These are phyloP conservation scores for Limnanthes douglasii DNA, from an alignment of 345 rosid species.

Conservation along the genomic window DNA sequence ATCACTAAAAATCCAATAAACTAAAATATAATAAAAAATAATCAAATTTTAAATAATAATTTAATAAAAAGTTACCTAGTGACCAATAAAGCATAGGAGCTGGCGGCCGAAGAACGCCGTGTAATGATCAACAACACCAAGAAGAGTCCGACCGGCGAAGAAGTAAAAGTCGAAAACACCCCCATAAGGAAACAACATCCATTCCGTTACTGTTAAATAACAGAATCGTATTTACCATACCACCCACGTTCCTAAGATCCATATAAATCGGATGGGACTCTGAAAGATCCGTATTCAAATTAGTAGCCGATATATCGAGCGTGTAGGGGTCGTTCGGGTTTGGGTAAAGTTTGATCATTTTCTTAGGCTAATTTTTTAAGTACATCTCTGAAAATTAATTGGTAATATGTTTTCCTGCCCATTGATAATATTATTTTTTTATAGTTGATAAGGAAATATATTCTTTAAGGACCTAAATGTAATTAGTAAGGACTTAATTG, in stretches of 20 bases:
- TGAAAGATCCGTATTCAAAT: conserved; percentile 73
- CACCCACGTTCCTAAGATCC: conserved; percentile 84
- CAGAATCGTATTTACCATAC: conserved; percentile 65
- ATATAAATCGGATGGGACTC: conserved; percentile 92
- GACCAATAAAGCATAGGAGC: conserved; percentile 99
- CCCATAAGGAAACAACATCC: conserved; percentile 82
- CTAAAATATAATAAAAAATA: too few relatives aligned
- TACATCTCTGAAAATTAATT: too few relatives aligned
- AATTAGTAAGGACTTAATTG: too few relatives aligned
- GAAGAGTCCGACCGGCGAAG: conserved; percentile 70
- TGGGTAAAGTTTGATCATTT: conserved; percentile 74
- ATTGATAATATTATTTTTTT: too few relatives aligned
- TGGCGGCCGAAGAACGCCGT: conserved; percentile 68
- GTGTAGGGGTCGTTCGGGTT: conserved; percentile 90
- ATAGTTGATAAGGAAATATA: too few relatives aligned
- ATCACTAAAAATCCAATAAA: too few relatives aligned
- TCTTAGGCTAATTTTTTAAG: too few relatives aligned
- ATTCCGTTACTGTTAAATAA: conserved; percentile 88
- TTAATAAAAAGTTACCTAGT: too few relatives aligned
- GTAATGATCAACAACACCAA: conserved; percentile 73
- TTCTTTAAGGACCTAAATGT: too few relatives aligned
- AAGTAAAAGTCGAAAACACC: conserved; percentile 91
- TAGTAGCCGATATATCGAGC: conserved; percentile 64
- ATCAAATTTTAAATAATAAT: too few relatives aligned
- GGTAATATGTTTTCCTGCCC: too few relatives aligned